These are phyloP conservation scores for Epichloe elymi DNA, from an alignment of 2,329 filamentous ascomycete genomes.

Conservation along the genomic window DNA sequence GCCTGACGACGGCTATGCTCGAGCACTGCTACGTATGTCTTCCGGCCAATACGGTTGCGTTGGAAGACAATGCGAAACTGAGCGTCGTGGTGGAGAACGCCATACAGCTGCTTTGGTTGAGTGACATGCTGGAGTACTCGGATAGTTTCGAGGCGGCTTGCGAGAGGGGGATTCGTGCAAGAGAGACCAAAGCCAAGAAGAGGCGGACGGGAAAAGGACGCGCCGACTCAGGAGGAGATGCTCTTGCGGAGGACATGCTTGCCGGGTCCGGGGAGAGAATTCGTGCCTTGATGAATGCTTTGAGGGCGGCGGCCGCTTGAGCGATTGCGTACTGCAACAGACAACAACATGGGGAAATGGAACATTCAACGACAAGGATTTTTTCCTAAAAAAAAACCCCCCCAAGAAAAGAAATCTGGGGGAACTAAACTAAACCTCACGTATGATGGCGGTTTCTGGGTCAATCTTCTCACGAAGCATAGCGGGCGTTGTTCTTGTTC, in stretches of 20 bases:
- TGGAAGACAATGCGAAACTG: constrained; percentile 60
- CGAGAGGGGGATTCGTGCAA: constrained; percentile 33
- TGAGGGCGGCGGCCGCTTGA: constrained; percentile 10
- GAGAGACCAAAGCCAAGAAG: constrained; percentile 32
- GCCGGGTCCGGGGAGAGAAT: constrained; percentile 32
- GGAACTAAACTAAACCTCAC: neutral
- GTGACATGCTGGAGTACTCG: constrained; percentile 22
- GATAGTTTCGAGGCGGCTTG: constrained; percentile 25
- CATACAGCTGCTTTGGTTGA: constrained; percentile 37
- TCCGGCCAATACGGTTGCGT: constrained; percentile 45
- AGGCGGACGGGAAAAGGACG: constrained; percentile 23
- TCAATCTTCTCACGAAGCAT: neutral
- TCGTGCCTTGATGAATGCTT: constrained; percentile 22
- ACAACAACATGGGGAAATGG: too few relatives aligned
- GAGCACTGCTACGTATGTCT: constrained; percentile 51
- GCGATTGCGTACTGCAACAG: too few relatives aligned
- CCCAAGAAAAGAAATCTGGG: too few relatives aligned
- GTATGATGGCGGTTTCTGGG: neutral
- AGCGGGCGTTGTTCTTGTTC: neutral
- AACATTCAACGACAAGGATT: too few relatives aligned
- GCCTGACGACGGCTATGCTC: constrained; percentile 32
- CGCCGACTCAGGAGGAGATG: constrained; percentile 22
- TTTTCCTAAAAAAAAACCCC: too few relatives aligned
- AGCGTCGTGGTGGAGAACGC: constrained; percentile 55
- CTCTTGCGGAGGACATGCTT: constrained; percentile 29